Conservation (phyloP, 1,139 yeast species). For the Blastobotrys elegans region DNA sequence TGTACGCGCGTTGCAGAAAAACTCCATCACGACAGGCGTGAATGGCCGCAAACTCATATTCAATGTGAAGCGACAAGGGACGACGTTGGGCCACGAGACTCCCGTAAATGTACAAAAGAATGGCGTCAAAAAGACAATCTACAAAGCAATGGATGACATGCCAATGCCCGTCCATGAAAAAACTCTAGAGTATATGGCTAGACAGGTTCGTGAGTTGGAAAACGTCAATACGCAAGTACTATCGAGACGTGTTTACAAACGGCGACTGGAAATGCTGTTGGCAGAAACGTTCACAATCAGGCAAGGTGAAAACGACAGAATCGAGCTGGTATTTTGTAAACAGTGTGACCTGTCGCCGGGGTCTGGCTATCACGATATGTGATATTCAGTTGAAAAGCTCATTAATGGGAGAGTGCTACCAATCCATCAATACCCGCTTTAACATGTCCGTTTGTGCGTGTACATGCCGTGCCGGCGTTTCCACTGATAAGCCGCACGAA, state of each 20-base stretch:
- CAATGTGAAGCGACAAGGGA: slow-evolving; percentile 18
- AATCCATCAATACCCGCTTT: no score
- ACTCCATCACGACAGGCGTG: slow-evolving; percentile 14
- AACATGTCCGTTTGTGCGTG: no score
- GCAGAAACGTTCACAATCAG: not conserved
- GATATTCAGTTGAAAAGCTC: no score
- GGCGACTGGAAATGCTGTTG: not conserved
- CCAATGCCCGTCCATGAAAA: slow-evolving; percentile 21
- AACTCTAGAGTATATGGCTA: slow-evolving; percentile 18
- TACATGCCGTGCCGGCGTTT: no score
- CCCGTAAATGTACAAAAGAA: slow-evolving; percentile 22
- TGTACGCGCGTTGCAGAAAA: slow-evolving; percentile 16
- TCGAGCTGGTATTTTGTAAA: not conserved
- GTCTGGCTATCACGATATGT: no score
- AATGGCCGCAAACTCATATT: slow-evolving; percentile 22
- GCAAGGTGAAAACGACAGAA: not conserved
- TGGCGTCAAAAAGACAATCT: slow-evolving; percentile 16
- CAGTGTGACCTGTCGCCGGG: no score
- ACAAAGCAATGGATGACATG: slow-evolving; percentile 15
- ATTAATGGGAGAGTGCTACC: no score
- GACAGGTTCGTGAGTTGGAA: slow-evolving; percentile 2
- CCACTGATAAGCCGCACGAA: no score
- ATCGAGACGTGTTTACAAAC: not conserved
- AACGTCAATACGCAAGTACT: not conserved
- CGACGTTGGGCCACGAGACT: slow-evolving; percentile 22